Evolutionary conservation across 2,329 filamentous ascomycete genomes (phyloP).

Genomic region (Tolypocladium tundrense): DNA sequence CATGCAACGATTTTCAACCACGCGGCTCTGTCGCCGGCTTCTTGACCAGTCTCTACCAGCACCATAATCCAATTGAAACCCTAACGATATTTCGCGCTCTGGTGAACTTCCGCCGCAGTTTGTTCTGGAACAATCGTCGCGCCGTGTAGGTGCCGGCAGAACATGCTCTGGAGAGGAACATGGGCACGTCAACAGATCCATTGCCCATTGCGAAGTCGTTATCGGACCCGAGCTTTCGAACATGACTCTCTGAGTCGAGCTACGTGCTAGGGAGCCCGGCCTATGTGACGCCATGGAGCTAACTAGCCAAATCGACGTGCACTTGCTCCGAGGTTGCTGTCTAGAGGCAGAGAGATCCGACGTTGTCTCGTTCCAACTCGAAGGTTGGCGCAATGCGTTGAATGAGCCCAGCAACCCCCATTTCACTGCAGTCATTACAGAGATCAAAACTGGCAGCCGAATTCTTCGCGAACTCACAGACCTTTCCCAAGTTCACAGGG

Average conservation of each 20-base stretch:
- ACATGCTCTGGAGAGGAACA: background rate
- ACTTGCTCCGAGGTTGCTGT: slow-evolving; percentile 42
- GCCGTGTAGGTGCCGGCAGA: background rate
- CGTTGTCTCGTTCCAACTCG: slow-evolving; percentile 33
- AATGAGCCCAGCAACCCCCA: slow-evolving; percentile 33
- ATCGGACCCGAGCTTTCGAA: background rate
- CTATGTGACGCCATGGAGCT: slow-evolving; percentile 15
- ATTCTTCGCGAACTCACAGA: slow-evolving; percentile 45
- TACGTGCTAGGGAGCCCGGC: slow-evolving; percentile 5
- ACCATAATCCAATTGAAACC: background rate
- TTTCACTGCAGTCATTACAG: slow-evolving; percentile 35
- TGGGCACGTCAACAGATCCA: background rate
- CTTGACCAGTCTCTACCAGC: background rate
- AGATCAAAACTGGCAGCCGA: slow-evolving; percentile 31
- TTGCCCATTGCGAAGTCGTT: background rate
- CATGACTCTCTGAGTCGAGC: background rate
- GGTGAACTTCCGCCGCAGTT: background rate
- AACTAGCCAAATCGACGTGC: slow-evolving; percentile 17
- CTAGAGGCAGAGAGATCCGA: slow-evolving; percentile 44
- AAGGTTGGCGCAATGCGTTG: slow-evolving; percentile 36
- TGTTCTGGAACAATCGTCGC: background rate
- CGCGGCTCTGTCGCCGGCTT: background rate
- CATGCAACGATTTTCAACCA: background rate
- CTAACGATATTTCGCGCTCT: background rate
- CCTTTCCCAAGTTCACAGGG: slow-evolving; percentile 38